A percentile compares a stretch with the other conserved stretches of the same genome.
Conservation (phyloP, 495 filamentous ascomycete genomes). For the Tuber borchii region DNA sequence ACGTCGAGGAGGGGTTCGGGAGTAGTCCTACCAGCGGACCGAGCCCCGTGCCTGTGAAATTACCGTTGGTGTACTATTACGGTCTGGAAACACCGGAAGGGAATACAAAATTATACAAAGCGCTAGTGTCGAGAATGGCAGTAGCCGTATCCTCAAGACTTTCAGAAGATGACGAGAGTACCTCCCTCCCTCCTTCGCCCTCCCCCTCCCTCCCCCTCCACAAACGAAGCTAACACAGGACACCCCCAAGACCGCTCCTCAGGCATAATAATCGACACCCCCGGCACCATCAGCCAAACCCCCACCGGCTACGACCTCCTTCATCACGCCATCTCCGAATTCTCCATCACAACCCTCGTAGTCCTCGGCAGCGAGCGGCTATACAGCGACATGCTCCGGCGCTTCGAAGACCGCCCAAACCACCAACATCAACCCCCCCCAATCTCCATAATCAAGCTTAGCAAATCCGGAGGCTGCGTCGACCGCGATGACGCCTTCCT, state of each 20-base stretch:
- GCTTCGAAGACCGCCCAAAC: conserved; percentile 56
- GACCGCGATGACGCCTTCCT: conserved; percentile 70
- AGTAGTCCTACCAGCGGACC: conserved; percentile 85
- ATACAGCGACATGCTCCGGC: conserved; percentile 66
- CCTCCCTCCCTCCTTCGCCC: too few species aligned
- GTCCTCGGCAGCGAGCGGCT: conserved; percentile 79
- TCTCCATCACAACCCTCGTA: conserved; percentile 73
- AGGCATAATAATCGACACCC: conserved; percentile 82
- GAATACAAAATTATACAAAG: conserved; percentile 63
- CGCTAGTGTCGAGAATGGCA: conserved; percentile 68
- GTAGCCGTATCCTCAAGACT: conserved; percentile 71
- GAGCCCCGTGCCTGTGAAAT: conserved; percentile 76
- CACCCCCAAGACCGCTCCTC: conserved; percentile 40
- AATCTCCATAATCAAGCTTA: conserved; percentile 67
- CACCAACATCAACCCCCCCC: conserved; percentile 45
- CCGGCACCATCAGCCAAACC: conserved; percentile 60
- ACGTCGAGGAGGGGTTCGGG: conserved; percentile 87
- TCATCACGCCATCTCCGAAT: conserved; percentile 78
- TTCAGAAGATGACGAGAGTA: conserved; percentile 59
- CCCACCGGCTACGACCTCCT: conserved; percentile 62
- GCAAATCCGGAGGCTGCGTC: conserved; percentile 83
- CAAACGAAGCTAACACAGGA: neutral
- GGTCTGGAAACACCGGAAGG: conserved; percentile 69
- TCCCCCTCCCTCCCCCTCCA: neutral
- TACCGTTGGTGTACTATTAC: conserved; percentile 88